Evolutionary conservation across 1,139 yeast genomes (phyloP), one percentile per base, ranked within the genome.

Genomic region (Candida tetrigidarum): DNA sequence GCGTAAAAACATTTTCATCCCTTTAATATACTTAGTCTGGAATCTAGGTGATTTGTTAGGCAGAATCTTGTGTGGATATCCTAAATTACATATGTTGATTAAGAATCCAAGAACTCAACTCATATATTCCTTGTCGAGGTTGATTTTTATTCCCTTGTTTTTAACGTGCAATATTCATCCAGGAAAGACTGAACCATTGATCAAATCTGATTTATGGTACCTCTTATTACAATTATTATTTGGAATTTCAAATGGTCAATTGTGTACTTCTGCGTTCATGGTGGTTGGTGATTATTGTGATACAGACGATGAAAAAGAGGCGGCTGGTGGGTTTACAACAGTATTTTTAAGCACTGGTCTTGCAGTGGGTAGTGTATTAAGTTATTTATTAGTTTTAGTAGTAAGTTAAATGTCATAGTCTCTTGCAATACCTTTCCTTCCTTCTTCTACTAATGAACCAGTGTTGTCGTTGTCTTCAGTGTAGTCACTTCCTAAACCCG

Each of bases 281-380:
- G 75, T 77, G 35, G 88, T 92, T 5, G 86, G 92, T 0, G 73
- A 74, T 15, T 71, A 74, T 44, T 72, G 85, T 48, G 77, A 74
- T 27, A 71, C 72, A 11, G 87, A 81, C 37, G 78, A 78, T 16
- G 95, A 89, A 58, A 84, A 83, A 62, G 91, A 88, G 52, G 97
- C 97, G 0, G 96, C 98, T 0, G 97, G 97, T 32, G 97, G 97
- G 3, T 87, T 91, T 62, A 86, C 96, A 46, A 82, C 90, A 1
- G 81, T 90, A 14, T 81, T 87, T 52, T 74, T 90, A 44, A 84
- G 92, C 48, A 58, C 81, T 16, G 96, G 96, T 0, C 72, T 91
- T 45, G 83, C 95, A 0, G 70, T 78, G 3, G 97, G 98, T 2
- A 83, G 96, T 51, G 56, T 91, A 1, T 62, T 85, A 42, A 85